phyloP scores from a whole-genome alignment of 768 basidiomycete genomes.

The Tulasnella sp. region DNA sequence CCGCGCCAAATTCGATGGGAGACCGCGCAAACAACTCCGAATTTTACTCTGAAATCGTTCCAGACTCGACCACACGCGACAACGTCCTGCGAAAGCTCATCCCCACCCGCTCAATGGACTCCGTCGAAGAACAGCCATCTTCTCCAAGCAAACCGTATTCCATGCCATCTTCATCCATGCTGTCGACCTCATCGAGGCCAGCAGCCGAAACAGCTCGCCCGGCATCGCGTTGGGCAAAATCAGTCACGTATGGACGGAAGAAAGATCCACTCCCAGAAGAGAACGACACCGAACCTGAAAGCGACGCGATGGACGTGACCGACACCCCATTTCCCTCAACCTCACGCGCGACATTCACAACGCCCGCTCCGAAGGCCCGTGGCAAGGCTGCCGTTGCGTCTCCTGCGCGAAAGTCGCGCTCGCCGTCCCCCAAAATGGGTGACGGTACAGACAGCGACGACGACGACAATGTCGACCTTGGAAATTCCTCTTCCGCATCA shows the following conservation, averaged over 20 bases:
- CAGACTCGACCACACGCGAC: slow-evolving; percentile 12
- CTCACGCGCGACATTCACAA: too few relatives aligned
- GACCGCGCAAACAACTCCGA: not conserved
- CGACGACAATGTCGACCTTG: too few relatives aligned
- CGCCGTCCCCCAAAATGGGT: too few relatives aligned
- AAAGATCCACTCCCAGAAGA: not conserved
- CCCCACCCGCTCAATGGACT: not conserved
- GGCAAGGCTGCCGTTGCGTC: too few relatives aligned
- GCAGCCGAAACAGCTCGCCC: not conserved
- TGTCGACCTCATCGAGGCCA: not conserved
- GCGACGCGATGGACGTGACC: not conserved
- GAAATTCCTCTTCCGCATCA: too few relatives aligned
- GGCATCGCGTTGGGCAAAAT: not conserved
- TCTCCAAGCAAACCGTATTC: not conserved
- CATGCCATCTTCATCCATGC: not conserved
- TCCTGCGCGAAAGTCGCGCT: too few relatives aligned
- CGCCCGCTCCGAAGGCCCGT: too few relatives aligned
- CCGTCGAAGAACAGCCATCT: not conserved
- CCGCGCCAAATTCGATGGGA: not conserved
- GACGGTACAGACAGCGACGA: too few relatives aligned
- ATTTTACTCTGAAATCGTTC: slow-evolving; percentile 2
- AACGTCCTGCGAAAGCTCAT: not conserved
- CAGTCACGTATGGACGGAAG: slow-evolving; percentile 10
- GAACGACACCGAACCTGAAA: not conserved
- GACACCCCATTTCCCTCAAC: not conserved